These are phyloP conservation scores for Cyclospora cayetanensis DNA, from an alignment of 169 alveolate genomes.

Conservation along the genomic window DNA sequence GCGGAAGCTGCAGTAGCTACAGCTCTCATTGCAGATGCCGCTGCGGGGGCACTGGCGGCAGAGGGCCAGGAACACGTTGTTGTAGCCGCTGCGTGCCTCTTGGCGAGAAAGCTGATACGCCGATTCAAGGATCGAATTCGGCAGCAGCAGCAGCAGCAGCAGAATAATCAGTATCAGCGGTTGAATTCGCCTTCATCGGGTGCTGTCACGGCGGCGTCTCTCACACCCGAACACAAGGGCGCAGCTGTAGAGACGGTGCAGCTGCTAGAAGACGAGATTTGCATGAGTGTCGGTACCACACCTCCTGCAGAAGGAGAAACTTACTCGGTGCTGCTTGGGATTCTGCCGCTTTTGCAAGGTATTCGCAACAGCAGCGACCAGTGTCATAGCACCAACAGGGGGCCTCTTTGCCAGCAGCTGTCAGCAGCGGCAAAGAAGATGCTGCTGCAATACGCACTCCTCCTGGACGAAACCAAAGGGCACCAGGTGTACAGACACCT, in stretches of 20 bases:
- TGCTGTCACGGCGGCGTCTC: background rate
- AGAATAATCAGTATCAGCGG: slow-evolving; percentile 39
- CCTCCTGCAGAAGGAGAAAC: slow-evolving; percentile 13
- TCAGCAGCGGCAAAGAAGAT: slow-evolving; percentile 49
- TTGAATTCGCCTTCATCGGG: background rate
- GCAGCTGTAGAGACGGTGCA: slow-evolving; percentile 38
- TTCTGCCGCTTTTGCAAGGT: slow-evolving; percentile 42
- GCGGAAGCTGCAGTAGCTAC: slow-evolving; percentile 42
- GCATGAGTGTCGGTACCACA: background rate
- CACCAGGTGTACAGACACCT: slow-evolving; percentile 53
- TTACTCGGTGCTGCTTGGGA: background rate
- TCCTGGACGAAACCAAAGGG: slow-evolving; percentile 39
- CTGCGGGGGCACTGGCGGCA: slow-evolving; percentile 39
- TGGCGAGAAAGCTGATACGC: slow-evolving; percentile 43
- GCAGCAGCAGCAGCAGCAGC: slow-evolving; percentile 62
- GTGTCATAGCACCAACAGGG: slow-evolving; percentile 18
- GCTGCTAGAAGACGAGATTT: slow-evolving; percentile 38
- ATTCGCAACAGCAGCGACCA: slow-evolving; percentile 45
- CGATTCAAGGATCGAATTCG: slow-evolving; percentile 1
- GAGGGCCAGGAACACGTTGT: background rate
- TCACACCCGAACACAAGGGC: slow-evolving; percentile 41
- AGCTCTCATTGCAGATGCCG: slow-evolving; percentile 20
- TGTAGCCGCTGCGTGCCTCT: slow-evolving; percentile 16
- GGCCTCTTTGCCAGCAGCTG: slow-evolving; percentile 27
- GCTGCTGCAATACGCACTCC: slow-evolving; percentile 51